These are phyloP conservation scores for Paralagenidium karlingii DNA, from an alignment of 352 stramenopile species.

Conservation along the genomic window DNA sequence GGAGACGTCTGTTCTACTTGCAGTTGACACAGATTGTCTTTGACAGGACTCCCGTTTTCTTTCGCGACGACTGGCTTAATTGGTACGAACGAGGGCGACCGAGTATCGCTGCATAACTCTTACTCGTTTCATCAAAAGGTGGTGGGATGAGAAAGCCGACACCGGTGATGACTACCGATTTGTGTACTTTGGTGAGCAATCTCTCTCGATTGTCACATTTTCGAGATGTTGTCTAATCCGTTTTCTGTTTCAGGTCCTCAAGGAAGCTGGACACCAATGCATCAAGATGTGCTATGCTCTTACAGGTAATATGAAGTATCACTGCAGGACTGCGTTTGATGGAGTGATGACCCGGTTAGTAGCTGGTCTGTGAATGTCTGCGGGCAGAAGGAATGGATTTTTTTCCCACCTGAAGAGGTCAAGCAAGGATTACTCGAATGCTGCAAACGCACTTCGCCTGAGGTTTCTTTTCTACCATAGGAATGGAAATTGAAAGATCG, in stretches of 20 bases:
- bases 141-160: slow-evolving; percentile 57
- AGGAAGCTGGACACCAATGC: slow-evolving; percentile 84
- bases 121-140: slow-evolving; percentile 21
- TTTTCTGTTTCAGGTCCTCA: slow-evolving; percentile 35
- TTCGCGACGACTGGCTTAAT: slow-evolving; percentile 88
- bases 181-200: slow-evolving; percentile 85
- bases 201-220: not conserved
- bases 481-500: slow-evolving; percentile 63
- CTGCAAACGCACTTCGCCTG: slow-evolving; percentile 1
- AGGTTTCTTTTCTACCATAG: slow-evolving; percentile 13
- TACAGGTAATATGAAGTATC: slow-evolving; percentile 61
- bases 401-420: slow-evolving; percentile 75
- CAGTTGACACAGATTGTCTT: slow-evolving; percentile 2
- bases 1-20: not conserved
- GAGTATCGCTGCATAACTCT: not conserved
- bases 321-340: not conserved
- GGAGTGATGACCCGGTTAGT: not conserved
- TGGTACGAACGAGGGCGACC: slow-evolving; percentile 24
- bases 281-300: slow-evolving; percentile 94
- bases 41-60: slow-evolving; percentile 66
- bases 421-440: not conserved
- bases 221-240: not conserved
- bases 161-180: slow-evolving; percentile 90
- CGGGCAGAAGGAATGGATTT: slow-evolving; percentile 90
- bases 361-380: slow-evolving; percentile 95